Base-by-base conservation (phyloP, 2,329 filamentous ascomycete species). In the Aspergillus spinulosporus region DNA sequence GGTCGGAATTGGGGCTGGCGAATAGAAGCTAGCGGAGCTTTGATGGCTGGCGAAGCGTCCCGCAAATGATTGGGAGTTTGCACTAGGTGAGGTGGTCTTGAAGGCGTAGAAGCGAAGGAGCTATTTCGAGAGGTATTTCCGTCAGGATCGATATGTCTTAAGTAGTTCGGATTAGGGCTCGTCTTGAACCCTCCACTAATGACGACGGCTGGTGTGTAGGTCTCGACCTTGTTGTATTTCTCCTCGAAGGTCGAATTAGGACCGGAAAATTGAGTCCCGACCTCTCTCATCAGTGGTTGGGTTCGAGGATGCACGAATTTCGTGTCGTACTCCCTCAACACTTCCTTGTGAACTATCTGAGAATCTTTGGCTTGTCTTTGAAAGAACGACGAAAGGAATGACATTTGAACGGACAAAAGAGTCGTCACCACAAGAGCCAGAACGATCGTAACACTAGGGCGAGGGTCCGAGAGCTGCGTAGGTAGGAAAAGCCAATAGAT, bases 241-340 rank as follows among this genome's bases (percentile, higher is more conserved):
- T 76, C 71, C 40, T 78, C 74, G 11, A 74, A 74, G 52, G 69
- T 73, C 21, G 76, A 66, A 60, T 74, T 70, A 31, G 76, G 66
- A 61, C 74, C 70, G 0, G 84, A 85, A 56, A 88, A 87, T 72
- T 97, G 93, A 0, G 89, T 94, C 4, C 85, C 89, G 1, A 93
- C 91, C 66, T 88, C 84, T 62, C 87, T 80, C 62, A 95, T 89
- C 4, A 89, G 80, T 5, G 88, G 89, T 64, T 95, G 89, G n/a
- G 96, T 84, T 8, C 87, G 83, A 2, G 94, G 94, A 67, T 95
- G 91, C 1, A 99, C 94, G 68, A 88, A 97, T 76, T 99, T 99
- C 64, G 86, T 90, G 70, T 97, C 91, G 70, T 99, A 99, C 75
- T 99, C 94, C 70, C 92, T 88, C 75, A 97, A 82, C 4, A 97